Evolutionary conservation across 768 basidiomycete species (phyloP).

Genomic region (Amanita jacksonii): DNA sequence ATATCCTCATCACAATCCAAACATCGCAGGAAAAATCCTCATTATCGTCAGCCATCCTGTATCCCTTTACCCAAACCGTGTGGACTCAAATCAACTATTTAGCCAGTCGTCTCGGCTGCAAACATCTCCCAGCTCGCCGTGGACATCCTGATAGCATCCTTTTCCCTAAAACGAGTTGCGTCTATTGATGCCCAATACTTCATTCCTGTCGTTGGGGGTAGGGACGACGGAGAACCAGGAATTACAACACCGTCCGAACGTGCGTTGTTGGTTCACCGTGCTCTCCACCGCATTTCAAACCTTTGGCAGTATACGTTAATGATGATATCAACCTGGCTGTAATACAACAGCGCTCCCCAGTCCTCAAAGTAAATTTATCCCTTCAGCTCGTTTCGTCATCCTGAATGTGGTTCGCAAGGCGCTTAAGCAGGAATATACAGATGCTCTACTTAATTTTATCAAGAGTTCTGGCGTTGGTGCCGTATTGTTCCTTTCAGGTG

Average conservation of each 20-base stretch:
- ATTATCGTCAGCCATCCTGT: slow-evolving; percentile 6
- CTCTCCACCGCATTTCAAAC: slow-evolving; percentile 8
- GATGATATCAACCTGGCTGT: slow-evolving; percentile 40
- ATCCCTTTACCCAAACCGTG: background rate
- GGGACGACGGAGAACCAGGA: slow-evolving; percentile 50
- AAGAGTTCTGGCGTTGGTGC: slow-evolving; percentile 36
- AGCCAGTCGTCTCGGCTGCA: slow-evolving; percentile 72
- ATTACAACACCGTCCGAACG: slow-evolving; percentile 72
- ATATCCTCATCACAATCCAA: slow-evolving; percentile 4
- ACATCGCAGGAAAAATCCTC: slow-evolving; percentile 4
- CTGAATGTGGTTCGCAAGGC: slow-evolving; percentile 28
- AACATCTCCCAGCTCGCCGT: slow-evolving; percentile 75
- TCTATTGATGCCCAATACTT: slow-evolving; percentile 52
- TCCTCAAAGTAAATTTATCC: slow-evolving; percentile 47
- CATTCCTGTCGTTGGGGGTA: slow-evolving; percentile 64
- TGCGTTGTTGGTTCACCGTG: slow-evolving; percentile 25
- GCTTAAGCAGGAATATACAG: slow-evolving; percentile 59
- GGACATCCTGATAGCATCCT: slow-evolving; percentile 63
- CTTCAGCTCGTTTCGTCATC: background rate
- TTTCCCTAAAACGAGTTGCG: slow-evolving; percentile 51
- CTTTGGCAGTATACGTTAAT: slow-evolving; percentile 52
- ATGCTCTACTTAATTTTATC: slow-evolving; percentile 49
- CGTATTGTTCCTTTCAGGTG: slow-evolving; percentile 60
- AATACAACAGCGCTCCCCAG: slow-evolving; percentile 74
- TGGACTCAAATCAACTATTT: background rate